Percentiles rank a stretch among this genome's conserved stretches.
phyloP scores from a whole-genome alignment of 1,139 yeast species.

The Geotrichum fermentans region DNA sequence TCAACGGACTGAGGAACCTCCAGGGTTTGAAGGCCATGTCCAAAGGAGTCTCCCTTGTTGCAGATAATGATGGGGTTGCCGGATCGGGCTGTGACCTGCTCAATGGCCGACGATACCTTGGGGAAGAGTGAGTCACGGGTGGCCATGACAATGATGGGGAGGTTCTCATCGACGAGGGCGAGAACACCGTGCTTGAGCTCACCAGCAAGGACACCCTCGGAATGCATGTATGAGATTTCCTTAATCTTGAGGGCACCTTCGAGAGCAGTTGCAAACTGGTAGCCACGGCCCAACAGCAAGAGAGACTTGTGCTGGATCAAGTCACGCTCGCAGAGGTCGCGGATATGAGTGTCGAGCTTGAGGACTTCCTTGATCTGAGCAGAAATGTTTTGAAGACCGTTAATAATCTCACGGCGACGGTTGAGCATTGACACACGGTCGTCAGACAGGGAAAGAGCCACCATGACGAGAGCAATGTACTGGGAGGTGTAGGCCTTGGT shows the following conservation, averaged over 20 bases:
- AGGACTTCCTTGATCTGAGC: slow-evolving; percentile 78
- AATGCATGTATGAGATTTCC: slow-evolving; percentile 97
- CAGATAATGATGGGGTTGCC: slow-evolving; percentile 95
- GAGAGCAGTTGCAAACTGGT: slow-evolving; percentile 93
- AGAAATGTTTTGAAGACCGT: slow-evolving; percentile 80
- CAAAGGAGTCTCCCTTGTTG: slow-evolving; percentile 72
- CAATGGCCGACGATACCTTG: slow-evolving; percentile 90
- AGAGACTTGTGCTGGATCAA: slow-evolving; percentile 80
- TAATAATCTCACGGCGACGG: slow-evolving; percentile 82
- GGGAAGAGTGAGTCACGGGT: slow-evolving; percentile 96
- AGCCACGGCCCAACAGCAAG: slow-evolving; percentile 92
- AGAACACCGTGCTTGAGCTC: slow-evolving; percentile 97
- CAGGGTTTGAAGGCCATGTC: slow-evolving; percentile 45
- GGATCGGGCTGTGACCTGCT: slow-evolving; percentile 94
- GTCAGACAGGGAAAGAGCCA: slow-evolving; percentile 88
- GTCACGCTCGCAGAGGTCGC: slow-evolving; percentile 64
- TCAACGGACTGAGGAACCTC: slow-evolving; percentile 96
- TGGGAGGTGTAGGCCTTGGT: slow-evolving; percentile 99
- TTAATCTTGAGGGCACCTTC: slow-evolving; percentile 98
- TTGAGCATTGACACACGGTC: slow-evolving; percentile 72
- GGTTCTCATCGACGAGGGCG: slow-evolving; percentile 88
- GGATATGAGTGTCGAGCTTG: slow-evolving; percentile 56
- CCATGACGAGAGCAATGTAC: slow-evolving; percentile 93
- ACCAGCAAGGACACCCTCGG: slow-evolving; percentile 98
- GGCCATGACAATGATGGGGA: slow-evolving; percentile 94